Base-by-base conservation (phyloP, 176 grass and related monocot genomes). In the Ensete ventricosum region DNA sequence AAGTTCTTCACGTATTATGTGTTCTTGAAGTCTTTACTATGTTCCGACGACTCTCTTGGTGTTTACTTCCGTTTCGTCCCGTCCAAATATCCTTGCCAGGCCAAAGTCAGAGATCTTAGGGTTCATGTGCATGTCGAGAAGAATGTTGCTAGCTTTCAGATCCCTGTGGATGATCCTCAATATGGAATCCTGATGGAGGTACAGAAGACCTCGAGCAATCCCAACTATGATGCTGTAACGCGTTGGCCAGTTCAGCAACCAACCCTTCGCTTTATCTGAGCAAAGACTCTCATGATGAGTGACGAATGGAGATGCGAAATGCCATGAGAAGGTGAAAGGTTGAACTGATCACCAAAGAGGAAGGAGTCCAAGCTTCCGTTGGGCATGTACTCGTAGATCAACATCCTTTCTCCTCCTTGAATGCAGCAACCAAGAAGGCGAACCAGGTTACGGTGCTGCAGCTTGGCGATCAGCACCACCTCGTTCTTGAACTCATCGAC, bases 11-110 rank as follows among this genome's bases (percentile, higher is more conserved):
- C 1, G 34, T 6, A 43, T 6, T 84, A 82, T 59, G 88, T 87
- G 67, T 90, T 90, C 14, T 87, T 76, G n/a, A 82, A 84, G 54
- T 80, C 92, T 96, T 96, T 84, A 96, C 92, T 91, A 85, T 82
- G 88, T 96, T 51, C 92, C 92, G 54, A 43, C 34, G 34, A 43
- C 34, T 43, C 34, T 43, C 34, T 43, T 43, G 34, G 34, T 43
- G 34, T 43, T 43, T 43, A 43, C 34, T 43, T 43, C 34, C 34
- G 34, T 43, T 43, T 43, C 34, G 34, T 43, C 34, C 34, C 34
- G 4, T 43, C 34, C 34, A 43, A 43, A 43, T 43, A 43, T 43
- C 34, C 34, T 43, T 43, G 34, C 34, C 34, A 43, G 6, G 34
- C 34, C 34, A 0, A 43, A 43, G 34, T 43, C 34, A 43, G 34